phyloP scores from a whole-genome alignment of 345 rosid genomes.

The Aquilaria yunnanensis region DNA sequence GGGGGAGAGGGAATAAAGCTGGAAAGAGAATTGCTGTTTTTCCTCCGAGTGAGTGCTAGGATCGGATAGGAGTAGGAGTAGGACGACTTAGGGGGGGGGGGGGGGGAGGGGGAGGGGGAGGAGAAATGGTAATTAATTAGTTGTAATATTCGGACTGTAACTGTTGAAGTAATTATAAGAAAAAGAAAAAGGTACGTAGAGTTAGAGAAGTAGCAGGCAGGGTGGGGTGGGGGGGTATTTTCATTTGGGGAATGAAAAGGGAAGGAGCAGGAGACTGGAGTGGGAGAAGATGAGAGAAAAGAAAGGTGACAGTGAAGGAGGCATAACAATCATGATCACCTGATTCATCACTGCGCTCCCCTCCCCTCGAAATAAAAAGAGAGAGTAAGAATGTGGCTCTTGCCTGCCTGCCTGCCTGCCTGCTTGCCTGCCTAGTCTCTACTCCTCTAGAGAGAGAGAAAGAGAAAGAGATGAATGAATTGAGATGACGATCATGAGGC shows the following conservation, averaged over 20 bases:
- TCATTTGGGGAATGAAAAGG: constrained; percentile 1
- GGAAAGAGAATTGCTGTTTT: constrained; percentile 25
- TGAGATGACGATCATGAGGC: constrained; percentile 46
- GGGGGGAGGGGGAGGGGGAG: too few species aligned
- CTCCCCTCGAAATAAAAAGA: constrained; percentile 17
- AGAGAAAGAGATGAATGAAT: constrained; percentile 18
- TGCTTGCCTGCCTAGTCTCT: too few species aligned
- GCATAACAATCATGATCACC: constrained; percentile 34
- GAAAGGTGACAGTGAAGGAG: constrained; percentile 16
- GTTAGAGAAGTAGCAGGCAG: too few species aligned
- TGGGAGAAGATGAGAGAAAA: constrained; percentile 21
- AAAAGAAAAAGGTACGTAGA: too few species aligned
- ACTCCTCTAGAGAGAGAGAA: constrained; percentile 14
- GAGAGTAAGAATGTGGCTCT: constrained; percentile 11
- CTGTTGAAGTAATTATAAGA: too few species aligned
- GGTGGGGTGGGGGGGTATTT: too few species aligned
- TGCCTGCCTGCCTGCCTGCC: too few species aligned
- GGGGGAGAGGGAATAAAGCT: constrained; percentile 23
- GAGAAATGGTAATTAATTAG: too few species aligned
- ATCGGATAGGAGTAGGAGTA: too few species aligned
- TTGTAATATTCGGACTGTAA: too few species aligned
- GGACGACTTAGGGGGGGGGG: too few species aligned
- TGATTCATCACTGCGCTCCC: constrained; percentile 19
- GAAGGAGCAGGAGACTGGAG: neutral
- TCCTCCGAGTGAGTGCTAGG: constrained; percentile 38